Percentiles rank a stretch among this genome's conserved stretches.
Conservation (phyloP, 2,329 filamentous ascomycete species). For the Alternaria brassicae region DNA sequence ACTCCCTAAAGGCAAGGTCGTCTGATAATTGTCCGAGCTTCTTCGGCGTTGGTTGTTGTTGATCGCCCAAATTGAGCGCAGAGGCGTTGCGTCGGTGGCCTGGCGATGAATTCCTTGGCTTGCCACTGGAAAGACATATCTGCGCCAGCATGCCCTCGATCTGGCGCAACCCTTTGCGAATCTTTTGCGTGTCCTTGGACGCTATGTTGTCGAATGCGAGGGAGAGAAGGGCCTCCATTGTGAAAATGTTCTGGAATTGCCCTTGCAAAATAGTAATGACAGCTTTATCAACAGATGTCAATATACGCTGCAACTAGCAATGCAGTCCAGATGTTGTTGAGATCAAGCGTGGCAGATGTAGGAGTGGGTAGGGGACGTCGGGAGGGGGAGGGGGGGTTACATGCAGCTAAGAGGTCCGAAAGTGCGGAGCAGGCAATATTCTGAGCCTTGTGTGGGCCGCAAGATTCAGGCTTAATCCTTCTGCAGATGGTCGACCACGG, state of each 20-base stretch:
- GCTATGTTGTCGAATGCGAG: slow-evolving; percentile 96
- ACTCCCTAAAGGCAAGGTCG: slow-evolving; percentile 91
- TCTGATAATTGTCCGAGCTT: slow-evolving; percentile 72
- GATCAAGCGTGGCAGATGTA: slow-evolving; percentile 21
- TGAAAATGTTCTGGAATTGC: slow-evolving; percentile 18
- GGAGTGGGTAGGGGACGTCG: slow-evolving; percentile 23
- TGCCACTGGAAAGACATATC: slow-evolving; percentile 76
- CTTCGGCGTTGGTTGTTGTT: slow-evolving; percentile 45
- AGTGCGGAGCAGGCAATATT: slow-evolving; percentile 39
- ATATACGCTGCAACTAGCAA: slow-evolving; percentile 10
- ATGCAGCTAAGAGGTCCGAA: slow-evolving; percentile 38
- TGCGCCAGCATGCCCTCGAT: slow-evolving; percentile 93
- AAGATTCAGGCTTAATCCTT: slow-evolving; percentile 22
- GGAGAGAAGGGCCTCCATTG: slow-evolving; percentile 89
- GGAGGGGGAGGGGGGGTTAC: slow-evolving; percentile 16
- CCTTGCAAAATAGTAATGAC: slow-evolving; percentile 12
- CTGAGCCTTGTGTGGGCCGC: slow-evolving; percentile 36
- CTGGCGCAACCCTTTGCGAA: slow-evolving; percentile 91
- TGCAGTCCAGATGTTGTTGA: slow-evolving; percentile 17
- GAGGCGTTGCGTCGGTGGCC: slow-evolving; percentile 48
- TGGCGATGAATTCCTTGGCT: slow-evolving; percentile 42
- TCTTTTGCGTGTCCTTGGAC: slow-evolving; percentile 86
- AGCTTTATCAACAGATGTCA: slow-evolving; percentile 5
- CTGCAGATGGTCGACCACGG: slow-evolving; percentile 11
- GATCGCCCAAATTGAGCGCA: slow-evolving; percentile 45